Evolutionary conservation across 108 stramenopile genomes (phyloP).

Genomic region (Fragilariopsis cylindrus): DNA sequence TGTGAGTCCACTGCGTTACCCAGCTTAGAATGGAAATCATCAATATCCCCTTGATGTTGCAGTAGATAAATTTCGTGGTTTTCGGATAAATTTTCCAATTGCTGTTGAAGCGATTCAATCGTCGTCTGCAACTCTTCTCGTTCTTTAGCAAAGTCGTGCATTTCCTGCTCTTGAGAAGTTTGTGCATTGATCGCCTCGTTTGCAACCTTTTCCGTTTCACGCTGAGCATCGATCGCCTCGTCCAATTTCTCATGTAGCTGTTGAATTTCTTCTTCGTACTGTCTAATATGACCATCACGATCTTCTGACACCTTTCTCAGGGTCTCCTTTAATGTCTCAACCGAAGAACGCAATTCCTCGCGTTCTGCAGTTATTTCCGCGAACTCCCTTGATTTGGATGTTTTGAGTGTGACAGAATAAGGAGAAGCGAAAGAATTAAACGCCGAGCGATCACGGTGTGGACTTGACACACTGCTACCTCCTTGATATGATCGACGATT

Average conservation of each 20-base stretch:
- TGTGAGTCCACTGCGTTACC: not conserved
- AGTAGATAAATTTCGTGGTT: slow-evolving; percentile 12
- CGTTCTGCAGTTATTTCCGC: slow-evolving; percentile 3
- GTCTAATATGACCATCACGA: slow-evolving; percentile 12
- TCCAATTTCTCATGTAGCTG: slow-evolving; percentile 5
- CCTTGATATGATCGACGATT: not conserved
- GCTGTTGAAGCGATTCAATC: slow-evolving; percentile 12
- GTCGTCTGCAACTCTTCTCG: slow-evolving; percentile 15
- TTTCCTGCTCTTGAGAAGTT: not conserved
- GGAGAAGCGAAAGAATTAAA: slow-evolving; percentile 8
- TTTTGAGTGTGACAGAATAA: slow-evolving; percentile 2
- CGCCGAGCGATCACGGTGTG: not conserved
- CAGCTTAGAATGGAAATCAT: slow-evolving; percentile 13
- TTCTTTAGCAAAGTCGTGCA: slow-evolving; percentile 2
- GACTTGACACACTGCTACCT: not conserved
- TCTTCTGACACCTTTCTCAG: slow-evolving; percentile 15
- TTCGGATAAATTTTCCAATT: slow-evolving; percentile 8
- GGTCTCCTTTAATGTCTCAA: slow-evolving; percentile 16
- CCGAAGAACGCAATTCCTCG: slow-evolving; percentile 10
- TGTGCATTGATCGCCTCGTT: slow-evolving; percentile 10
- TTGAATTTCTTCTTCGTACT: slow-evolving; percentile 32
- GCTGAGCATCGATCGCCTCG: slow-evolving; percentile 2
- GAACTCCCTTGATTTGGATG: not conserved
- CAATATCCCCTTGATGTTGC: slow-evolving; percentile 28
- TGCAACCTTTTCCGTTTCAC: slow-evolving; percentile 5